Conservation (phyloP, 371 early-diverging fungal genomes). For the Mucor saturninus region DNA sequence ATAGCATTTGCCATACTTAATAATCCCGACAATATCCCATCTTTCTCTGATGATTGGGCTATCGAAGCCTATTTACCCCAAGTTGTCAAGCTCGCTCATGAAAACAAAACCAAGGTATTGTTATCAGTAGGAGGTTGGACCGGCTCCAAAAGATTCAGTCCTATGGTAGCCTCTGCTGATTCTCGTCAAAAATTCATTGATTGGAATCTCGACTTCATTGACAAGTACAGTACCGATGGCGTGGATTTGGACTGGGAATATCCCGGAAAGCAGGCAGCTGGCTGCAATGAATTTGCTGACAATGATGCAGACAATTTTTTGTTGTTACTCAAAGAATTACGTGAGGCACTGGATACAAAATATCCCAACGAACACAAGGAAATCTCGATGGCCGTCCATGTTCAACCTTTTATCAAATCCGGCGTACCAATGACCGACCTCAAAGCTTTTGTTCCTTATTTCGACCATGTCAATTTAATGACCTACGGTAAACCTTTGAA, state of each 20-base stretch:
- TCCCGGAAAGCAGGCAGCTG: conserved; percentile 73
- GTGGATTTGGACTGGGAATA: conserved; percentile 81
- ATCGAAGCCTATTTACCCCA: conserved; percentile 45
- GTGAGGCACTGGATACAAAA: conserved; percentile 60
- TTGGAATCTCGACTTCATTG: conserved; percentile 57
- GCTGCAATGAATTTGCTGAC: conserved; percentile 63
- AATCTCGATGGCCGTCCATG: conserved; percentile 76
- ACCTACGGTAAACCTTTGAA: conserved; percentile 44
- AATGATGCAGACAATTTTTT: conserved; percentile 61
- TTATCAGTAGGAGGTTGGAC: conserved; percentile 83
- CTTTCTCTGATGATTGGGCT: conserved; percentile 56
- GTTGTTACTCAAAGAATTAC: conserved; percentile 61
- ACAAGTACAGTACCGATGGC: conserved; percentile 55
- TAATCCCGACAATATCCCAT: conserved; percentile 37
- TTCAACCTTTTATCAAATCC: conserved; percentile 60
- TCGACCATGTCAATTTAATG: conserved; percentile 74
- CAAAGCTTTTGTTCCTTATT: conserved; percentile 59
- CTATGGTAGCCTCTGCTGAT: conserved; percentile 50
- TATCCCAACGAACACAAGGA: conserved; percentile 63
- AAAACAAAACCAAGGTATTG: conserved; percentile 64
- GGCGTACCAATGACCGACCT: conserved; percentile 60
- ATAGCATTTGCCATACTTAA: conserved; percentile 51
- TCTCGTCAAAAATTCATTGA: conserved; percentile 60
- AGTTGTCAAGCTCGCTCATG: conserved; percentile 57
- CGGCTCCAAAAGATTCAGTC: conserved; percentile 69